Evolutionary conservation across 2,329 filamentous ascomycete genomes (phyloP), one percentile per base, ranked within the genome.

Genomic region (Exserohilum rostratum): DNA sequence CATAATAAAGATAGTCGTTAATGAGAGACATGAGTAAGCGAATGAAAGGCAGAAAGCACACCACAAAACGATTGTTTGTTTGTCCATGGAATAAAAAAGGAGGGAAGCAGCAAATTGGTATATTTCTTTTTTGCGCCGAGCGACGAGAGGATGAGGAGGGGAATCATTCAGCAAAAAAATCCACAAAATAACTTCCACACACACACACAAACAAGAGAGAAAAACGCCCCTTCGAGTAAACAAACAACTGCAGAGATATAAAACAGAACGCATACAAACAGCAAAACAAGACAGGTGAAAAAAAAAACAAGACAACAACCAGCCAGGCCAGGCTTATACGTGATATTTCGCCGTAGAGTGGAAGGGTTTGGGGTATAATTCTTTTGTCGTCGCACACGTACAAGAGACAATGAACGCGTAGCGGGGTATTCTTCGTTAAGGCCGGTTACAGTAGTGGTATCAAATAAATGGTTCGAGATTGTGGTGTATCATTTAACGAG

Each of bases 401-500:
- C 58, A 64, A 61, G 66, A 64, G 66, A 66, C 58, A 64, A 60
- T 53, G 50, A 57, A 60, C 62, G 64, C 60, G 59, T 60, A 58
- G 58, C 58, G 68, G 67, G 71, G 71, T 73, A 73, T 75, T 71
- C 64, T 67, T 71, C 68, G 66, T 73, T 67, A 64, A 72, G 66
- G 62, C 64, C 66, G 68, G 68, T 31, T 70, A 68, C 63, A 71
- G 66, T 60, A 61, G 56, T 50, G 65, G 64, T 67, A 67, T 63
- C 60, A 65, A 62, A 62, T 62, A 64, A 58, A 58, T 68, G 61
- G 67, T 45, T 55, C 47, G 52, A 55, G 52, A 51, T 48, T 62
- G 70, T 68, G 65, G 68, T 71, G 64, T 74, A 72, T 73, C 68
- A 68, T 71, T 87, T 89, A 93, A 90, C 90, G 90, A 83, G 89